Base-by-base conservation (phyloP, 495 filamentous ascomycete species). In the Pseudoneurospora amorphoporcata region DNA sequence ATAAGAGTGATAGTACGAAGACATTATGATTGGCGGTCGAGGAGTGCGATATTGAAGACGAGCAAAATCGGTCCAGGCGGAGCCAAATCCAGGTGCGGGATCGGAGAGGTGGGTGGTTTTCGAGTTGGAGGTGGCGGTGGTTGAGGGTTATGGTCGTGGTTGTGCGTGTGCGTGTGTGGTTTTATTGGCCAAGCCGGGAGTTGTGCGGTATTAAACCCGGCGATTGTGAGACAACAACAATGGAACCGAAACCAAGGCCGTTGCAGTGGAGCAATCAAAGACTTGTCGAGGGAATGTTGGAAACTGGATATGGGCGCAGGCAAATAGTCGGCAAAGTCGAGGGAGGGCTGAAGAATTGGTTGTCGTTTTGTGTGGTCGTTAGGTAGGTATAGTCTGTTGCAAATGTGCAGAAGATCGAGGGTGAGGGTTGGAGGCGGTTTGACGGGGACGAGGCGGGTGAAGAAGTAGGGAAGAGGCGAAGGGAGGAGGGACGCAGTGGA, bases 1-100 rank as follows among this genome's bases (percentile, higher is more conserved):
- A 81, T 90, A 90, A 85, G 89, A 92, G 78, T 87, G 85, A 81
- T 90, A 90, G 82, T 90, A 93, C 78, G 88, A 87, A 80, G 93
- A 93, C 92, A 95, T 94, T 82, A 81, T 90, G 74, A 74, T 75
- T 69, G 71, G 73, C 32, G 16, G 68, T 38, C 5, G 69, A 65
- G 41, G 73, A 72, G 70, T 69, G 58, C 70, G 68, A 72, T 70
- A 70, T 23, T 37, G 41, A 72, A 69, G 71, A 68, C 65, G 43
- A 72, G 77, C 68, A 71, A 53, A 69, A 40, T 43, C 42, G 41
- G 53, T 65, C 53, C 53, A 65, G 53, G 53, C 12, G 29, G 29
- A 35, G 53, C 53, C 47, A 35, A 68, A 71, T 73, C 74, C 72
- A 72, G 74, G 32, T 74, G 73, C 45, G 72, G 73, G 68, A 70